Evolutionary conservation across 2,329 filamentous ascomycete species (phyloP).

Genomic region (Lithohypha guttulata): DNA sequence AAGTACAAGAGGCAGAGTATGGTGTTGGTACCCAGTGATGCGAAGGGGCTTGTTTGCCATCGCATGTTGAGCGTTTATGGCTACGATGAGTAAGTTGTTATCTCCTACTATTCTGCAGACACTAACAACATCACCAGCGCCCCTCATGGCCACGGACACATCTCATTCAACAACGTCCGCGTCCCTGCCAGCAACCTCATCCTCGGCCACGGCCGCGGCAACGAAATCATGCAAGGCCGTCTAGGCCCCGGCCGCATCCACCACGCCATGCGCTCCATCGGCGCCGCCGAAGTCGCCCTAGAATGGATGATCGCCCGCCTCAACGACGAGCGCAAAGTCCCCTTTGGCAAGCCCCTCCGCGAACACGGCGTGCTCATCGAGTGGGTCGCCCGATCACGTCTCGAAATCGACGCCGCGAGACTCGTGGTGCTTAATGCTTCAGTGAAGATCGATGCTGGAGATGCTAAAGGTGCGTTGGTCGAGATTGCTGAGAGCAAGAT

Average conservation of each 20-base stretch:
- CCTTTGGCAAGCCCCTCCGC: conserved; percentile 70
- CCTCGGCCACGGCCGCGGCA: conserved; percentile 82
- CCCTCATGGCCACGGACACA: conserved; percentile 91
- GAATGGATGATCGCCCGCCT: conserved; percentile 91
- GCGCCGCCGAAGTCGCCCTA: conserved; percentile 76
- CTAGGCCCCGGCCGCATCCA: conserved; percentile 94
- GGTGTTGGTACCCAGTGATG: conserved; percentile 73
- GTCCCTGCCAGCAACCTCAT: conserved; percentile 81
- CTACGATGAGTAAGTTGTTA: conserved; percentile 60
- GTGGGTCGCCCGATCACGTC: conserved; percentile 81
- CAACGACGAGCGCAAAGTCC: conserved; percentile 85
- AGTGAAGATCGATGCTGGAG: conserved; percentile 78
- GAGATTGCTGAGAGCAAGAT: conserved; percentile 71
- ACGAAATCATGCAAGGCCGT: conserved; percentile 96
- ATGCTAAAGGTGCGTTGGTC: conserved; percentile 77
- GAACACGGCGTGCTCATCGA: conserved; percentile 91
- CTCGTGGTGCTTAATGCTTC: conserved; percentile 88
- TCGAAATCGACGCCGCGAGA: conserved; percentile 87
- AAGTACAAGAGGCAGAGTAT: conserved; percentile 86
- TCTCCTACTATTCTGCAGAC: neutral
- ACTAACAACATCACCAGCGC: conserved; percentile 35
- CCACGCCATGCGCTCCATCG: conserved; percentile 92
- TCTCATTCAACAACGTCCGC: conserved; percentile 78
- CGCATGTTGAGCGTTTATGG: conserved; percentile 91
- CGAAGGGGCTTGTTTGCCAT: conserved; percentile 79